A percentile compares a stretch with the other conserved stretches of the same genome.
These are phyloP conservation scores for Mycena kentingensis DNA, from an alignment of 768 basidiomycete species.

Conservation along the genomic window DNA sequence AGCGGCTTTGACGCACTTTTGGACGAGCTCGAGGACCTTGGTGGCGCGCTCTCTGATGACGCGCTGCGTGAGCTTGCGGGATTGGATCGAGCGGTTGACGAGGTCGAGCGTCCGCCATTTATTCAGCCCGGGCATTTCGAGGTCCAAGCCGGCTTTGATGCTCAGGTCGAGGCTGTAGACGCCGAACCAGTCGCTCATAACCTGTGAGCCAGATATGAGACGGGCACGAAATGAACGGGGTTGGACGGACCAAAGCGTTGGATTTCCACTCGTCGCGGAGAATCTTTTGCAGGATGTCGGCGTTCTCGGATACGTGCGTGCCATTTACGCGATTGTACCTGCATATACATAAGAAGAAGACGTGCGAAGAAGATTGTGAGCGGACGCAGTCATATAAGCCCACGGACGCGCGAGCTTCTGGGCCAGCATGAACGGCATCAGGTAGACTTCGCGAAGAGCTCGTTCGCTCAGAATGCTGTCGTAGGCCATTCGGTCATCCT, in stretches of 20 bases:
- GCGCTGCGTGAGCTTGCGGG: constrained; percentile 65
- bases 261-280: constrained; percentile 73
- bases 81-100: constrained; percentile 58
- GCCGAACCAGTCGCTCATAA: constrained; percentile 89
- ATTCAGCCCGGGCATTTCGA: constrained; percentile 78
- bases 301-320: constrained; percentile 68
- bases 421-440: constrained; percentile 76
- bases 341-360: neutral
- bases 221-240: neutral
- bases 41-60: constrained; percentile 67
- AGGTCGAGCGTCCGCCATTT: constrained; percentile 76
- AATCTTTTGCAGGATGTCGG: constrained; percentile 57
- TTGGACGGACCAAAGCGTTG: constrained; percentile 50
- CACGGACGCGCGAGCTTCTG: constrained; percentile 65
- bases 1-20: constrained; percentile 66
- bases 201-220: constrained; percentile 26
- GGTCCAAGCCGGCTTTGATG: constrained; percentile 76
- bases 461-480: constrained; percentile 67
- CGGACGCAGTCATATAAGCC: constrained; percentile 70
- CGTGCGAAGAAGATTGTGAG: neutral
- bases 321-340: constrained; percentile 82
- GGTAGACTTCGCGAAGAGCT: constrained; percentile 73
- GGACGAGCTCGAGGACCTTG: constrained; percentile 67
- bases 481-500: constrained; percentile 71
- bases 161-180: constrained; percentile 63